Evolutionary conservation across 805 yeast species (phyloP).

Genomic region (Candida gorgasii): DNA sequence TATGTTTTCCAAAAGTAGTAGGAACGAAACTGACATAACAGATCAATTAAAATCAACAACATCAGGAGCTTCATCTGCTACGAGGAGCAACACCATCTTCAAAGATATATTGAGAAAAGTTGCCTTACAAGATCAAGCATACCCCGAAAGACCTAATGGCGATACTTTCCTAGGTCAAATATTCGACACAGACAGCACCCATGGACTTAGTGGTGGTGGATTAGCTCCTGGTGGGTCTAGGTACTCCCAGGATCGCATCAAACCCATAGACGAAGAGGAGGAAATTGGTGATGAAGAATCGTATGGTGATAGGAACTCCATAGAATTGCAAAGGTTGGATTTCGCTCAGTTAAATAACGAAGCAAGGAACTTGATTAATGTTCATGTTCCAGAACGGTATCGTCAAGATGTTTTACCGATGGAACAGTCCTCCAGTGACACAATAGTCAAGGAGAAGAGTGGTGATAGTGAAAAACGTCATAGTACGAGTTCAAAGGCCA

Average conservation of each 20-base stretch:
- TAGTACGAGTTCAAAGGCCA: background rate
- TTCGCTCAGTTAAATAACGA: constrained; percentile 47
- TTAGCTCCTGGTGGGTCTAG: constrained; percentile 41
- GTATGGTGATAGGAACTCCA: constrained; percentile 28
- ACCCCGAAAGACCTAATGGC: constrained; percentile 22
- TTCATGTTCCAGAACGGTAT: constrained; percentile 41
- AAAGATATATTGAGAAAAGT: constrained; percentile 37
- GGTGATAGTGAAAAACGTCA: constrained; percentile 2
- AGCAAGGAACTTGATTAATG: constrained; percentile 54
- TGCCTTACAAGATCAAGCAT: constrained; percentile 34
- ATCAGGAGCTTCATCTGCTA: constrained; percentile 11
- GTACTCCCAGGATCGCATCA: constrained; percentile 7
- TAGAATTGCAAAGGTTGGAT: constrained; percentile 47
- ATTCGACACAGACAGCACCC: constrained; percentile 23
- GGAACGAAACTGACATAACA: constrained; percentile 23
- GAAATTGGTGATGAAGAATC: constrained; percentile 16
- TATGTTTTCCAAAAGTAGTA: constrained; percentile 4
- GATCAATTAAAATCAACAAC: constrained; percentile 20
- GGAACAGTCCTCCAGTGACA: constrained; percentile 14
- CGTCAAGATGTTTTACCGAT: constrained; percentile 6
- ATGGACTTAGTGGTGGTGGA: constrained; percentile 39
- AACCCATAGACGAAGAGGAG: constrained; percentile 30
- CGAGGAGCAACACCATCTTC: constrained; percentile 19
- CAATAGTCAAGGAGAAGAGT: constrained; percentile 9
- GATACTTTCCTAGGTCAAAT: constrained; percentile 44